Base-by-base conservation (phyloP, 345 rosid species). In the Nephelium lappaceum region DNA sequence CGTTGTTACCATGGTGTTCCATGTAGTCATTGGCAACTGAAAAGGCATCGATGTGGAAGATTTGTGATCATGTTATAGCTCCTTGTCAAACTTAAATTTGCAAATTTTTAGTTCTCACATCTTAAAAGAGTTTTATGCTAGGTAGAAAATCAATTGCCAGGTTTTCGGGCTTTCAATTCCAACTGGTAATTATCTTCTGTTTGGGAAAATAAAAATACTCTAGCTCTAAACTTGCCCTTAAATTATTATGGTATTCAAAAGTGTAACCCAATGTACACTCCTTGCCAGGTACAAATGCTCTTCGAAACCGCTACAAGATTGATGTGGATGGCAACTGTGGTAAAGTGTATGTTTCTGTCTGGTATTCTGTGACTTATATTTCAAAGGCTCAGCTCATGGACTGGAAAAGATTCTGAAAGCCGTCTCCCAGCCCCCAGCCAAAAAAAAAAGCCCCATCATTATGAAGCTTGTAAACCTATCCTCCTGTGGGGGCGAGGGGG, bases 241-340 rank as follows among this genome's bases (percentile, higher is more conserved):
- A n/a, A n/a, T n/a, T n/a, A n/a, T n/a, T 23, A 11, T 3, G 65
- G 61, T 74, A 6, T 66, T 15, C 15, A 72, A 23, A 42, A 51
- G 14, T 53, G 73, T 64, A 53, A 63, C 27, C 63, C 45, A 63
- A 14, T 21, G 47, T 80, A 64, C 67, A 14, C 74, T 60, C 67
- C 39, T 82, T 82, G 62, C 21, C 87, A 89, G 97, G 97, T 78
- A 53, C 72, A 79, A 78, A 76, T 75, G 85, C 87, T 71, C 91
- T 92, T 81, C 91, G 80, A 58, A 89, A 83, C 57, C 91, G 97
- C 75, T 94, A 92, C 86, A 94, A 88, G 84, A 86, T 92, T 15
- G 92, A 90, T 45, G 79, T 79, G 19, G 92, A 86, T 66, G 87
- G 85, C 31, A 61, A 75, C 77, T 82, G 82, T 39, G 95, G 98